Evolutionary conservation across 306 rosid genomes (phyloP), one percentile per base, ranked within the genome.

Genomic region (Casuarina glauca): DNA sequence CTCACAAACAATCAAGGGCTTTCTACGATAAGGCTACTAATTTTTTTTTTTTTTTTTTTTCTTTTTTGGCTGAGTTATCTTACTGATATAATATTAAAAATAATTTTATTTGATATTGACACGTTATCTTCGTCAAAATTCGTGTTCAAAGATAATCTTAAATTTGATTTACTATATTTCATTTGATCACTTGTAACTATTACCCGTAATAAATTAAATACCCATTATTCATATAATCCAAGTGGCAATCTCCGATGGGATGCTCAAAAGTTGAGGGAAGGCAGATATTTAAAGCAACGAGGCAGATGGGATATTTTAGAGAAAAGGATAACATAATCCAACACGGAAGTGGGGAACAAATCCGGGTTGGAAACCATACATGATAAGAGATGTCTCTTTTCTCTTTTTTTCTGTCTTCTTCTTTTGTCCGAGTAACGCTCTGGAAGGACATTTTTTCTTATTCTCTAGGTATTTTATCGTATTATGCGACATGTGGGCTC

Each of bases 401-500:
- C 32, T 55, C 3, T 9, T 60, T 44, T 79, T 60, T 44, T 79
- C 26, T 78, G 76, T 86, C 62, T 75, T 64, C 74, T 79, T 75
- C 73, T 73, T 72, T 75, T 80, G 57, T 75, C 73, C 67, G 57
- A 77, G 76, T 78, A 84, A 35, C 85, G 79, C 89, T 77, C 26
- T 12, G 74, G 69, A 5, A 68, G 76, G 81, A 75, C 79, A 74
- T 57, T 26, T 74, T 74, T 73, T 72, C 70, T 69, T 83, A 75
- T 81, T 81, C 88, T 79, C 62, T 66, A 58, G 84, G 77, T 58
- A 71, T 79, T 86, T 81, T 62, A 64, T 79, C 77, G 32, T 69
- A 68, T 69, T 5, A 0, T 74, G 3, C 32, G 70, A 82, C 86
- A 70, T 79, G 86, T 81, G 86, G 90, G 83, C 81, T 82, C 86